Evolutionary conservation across 108 stramenopile species (phyloP), one percentile per base, ranked within the genome.

Genomic region (Cylindrotheca fusiformis): DNA sequence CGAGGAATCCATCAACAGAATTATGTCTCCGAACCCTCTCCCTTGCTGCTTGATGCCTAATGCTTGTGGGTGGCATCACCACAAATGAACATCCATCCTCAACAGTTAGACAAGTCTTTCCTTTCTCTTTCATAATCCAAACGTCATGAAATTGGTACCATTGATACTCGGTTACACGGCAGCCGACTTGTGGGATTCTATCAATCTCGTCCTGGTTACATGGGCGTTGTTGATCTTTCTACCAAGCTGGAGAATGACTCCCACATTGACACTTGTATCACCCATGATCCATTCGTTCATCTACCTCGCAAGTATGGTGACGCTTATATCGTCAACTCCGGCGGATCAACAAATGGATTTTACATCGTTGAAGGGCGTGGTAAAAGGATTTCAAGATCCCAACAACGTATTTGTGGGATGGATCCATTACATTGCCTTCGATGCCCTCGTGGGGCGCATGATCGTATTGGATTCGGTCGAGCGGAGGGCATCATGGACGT

Each of bases 361-460:
- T 28, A 18, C 12, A 4, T 48, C 63, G 18, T 46, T 75, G 0
- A 32, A 65, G 32, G 65, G 74, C 3, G 57, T 75, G 21, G 63
- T 50, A 17, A 28, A 46, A 41, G 12, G 68, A 56, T 70, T 75
- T 57, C 4, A 19, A 25, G 63, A 75, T 47, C 74, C 68, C 19
- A 75, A 50, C 49, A 26, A 18, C 6, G 57, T 59, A 20, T 70
- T 68, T 26, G 23, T 28, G 4, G 68, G 69, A n/a, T 75, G 63
- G 74, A 19, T 68, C 23, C 74, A 75, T 32, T 75, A 75, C 41
- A 3, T 49, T 46, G 63, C 45, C 8, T 75, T 45, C 50, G 74
- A 75, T 59, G 25, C 51, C 4, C 49, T 75, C 10, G 36, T 75
- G 4, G 58, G 53, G 5, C 62, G 74, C 25, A 64, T 21, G 49